Evolutionary conservation across 352 stramenopile species (phyloP), one percentile per base, ranked within the genome.

Genomic region (Phytophthora idaei): DNA sequence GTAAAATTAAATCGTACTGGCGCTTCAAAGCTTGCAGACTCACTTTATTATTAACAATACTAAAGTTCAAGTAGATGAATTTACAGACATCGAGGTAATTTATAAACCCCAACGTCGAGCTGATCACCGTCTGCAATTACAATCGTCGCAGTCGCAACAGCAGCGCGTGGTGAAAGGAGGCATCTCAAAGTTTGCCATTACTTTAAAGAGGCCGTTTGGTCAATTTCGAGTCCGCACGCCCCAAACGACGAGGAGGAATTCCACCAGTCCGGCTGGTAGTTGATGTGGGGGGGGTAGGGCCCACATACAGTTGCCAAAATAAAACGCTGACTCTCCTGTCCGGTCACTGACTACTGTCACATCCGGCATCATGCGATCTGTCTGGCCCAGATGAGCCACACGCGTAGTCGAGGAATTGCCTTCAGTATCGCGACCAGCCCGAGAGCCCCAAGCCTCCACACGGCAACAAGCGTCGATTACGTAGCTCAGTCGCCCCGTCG

Each of bases 171-270:
- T 21, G 21, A 21, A 25, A 28, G 29, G 37, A 27, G 14, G 27
- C 11, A 51, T 34, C 25, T 31, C 45, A 27, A 34, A 27, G 15
- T 9, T 49, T 17, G 17, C 17, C 25, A 50, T 50, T n/a, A 21
- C 17, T 21, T 21, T 21, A 21, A 21, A 21, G 28, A 37, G 9
- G 1, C 25, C n/a, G 27, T 41, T 48, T 8, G 6, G 27, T 29
- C 27, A 36, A 15, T 48, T 47, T 49, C 21, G 39, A 25, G 42
- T 46, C 29, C 17, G 44, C 41, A 58, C 44, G 34, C 45, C 34
- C 52, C 53, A 65, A 67, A 53, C 50, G 64, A 64, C 64, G 45
- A 48, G 52, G 47, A 58, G 41, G 61, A 69, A 59, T 25, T 71
- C 68, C 61, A 61, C 60, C 5, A 29, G 27, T 49, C 45, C 65